Conservation (phyloP, 2,329 filamentous ascomycete species). For the Clonostachys byssicola region DNA sequence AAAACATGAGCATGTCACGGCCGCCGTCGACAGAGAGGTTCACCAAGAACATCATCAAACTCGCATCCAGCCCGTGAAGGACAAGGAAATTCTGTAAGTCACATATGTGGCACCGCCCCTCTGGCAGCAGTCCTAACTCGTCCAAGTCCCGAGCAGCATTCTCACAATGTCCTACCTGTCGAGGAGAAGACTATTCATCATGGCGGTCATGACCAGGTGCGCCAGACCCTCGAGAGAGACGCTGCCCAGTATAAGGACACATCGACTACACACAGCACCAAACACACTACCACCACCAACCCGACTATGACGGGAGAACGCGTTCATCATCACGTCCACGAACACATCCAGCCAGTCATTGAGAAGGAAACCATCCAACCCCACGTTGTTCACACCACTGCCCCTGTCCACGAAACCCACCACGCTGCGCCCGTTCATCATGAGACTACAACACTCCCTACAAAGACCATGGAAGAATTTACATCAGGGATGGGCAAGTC, state of each 20-base stretch:
- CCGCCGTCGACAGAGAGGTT: constrained; percentile 63
- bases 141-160: constrained; percentile 54
- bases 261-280: constrained; percentile 18
- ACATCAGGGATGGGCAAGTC: too few species aligned
- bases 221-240: constrained; percentile 45
- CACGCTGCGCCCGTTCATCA: constrained; percentile 65
- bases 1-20: constrained; percentile 57
- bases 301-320: constrained; percentile 20
- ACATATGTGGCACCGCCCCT: constrained; percentile 3
- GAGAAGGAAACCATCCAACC: constrained; percentile 67
- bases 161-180: constrained; percentile 51
- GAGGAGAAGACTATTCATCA: constrained; percentile 61
- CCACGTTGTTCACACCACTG: constrained; percentile 65
- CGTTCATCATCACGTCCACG: constrained; percentile 48
- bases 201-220: constrained; percentile 44
- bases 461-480: constrained; percentile 60
- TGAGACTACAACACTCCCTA: constrained; percentile 56
- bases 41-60: constrained; percentile 73
- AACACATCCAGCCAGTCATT: constrained; percentile 67
- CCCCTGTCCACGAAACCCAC: constrained; percentile 69
- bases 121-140: background rate
- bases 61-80: constrained; percentile 57
- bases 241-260: constrained; percentile 23
- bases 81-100: constrained; percentile 35
- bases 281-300: constrained; percentile 13